These are phyloP conservation scores for Fragilaria crotonensis DNA, from an alignment of 108 stramenopile genomes.

Conservation along the genomic window DNA sequence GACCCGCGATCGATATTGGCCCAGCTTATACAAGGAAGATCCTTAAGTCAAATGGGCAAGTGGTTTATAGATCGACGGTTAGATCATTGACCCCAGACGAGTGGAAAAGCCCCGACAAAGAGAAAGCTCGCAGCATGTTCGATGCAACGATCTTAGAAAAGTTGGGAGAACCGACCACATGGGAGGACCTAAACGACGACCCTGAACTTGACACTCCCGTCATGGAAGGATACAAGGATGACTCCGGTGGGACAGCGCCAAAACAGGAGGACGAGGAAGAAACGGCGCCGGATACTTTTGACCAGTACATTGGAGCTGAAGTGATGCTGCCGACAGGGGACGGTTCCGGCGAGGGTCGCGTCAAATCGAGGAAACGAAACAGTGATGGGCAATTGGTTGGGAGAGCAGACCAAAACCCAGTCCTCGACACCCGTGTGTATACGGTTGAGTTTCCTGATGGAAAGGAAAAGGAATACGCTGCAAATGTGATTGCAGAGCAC, in stretches of 20 bases:
- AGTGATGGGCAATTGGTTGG: constrained; percentile 28
- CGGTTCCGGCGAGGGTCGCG: constrained; percentile 1
- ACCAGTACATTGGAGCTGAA: constrained; percentile 30
- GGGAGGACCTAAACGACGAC: background rate
- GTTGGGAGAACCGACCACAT: constrained; percentile 1
- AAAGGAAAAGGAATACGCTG: constrained; percentile 22
- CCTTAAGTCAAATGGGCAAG: constrained; percentile 19
- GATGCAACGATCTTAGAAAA: background rate
- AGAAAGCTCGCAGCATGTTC: constrained; percentile 2
- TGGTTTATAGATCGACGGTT: constrained; percentile 13
- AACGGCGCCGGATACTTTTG: constrained; percentile 9
- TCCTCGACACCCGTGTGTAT: constrained; percentile 30
- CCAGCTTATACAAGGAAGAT: constrained; percentile 29
- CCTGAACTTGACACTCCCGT: constrained; percentile 4
- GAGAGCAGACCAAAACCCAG: constrained; percentile 19
- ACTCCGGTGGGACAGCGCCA: constrained; percentile 4
- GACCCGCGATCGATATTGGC: constrained; percentile 24
- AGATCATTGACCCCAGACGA: constrained; percentile 14
- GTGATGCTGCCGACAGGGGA: constrained; percentile 20
- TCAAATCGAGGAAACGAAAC: constrained; percentile 17
- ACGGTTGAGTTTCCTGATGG: constrained; percentile 47
- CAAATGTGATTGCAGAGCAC: constrained; percentile 52
- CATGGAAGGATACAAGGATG: constrained; percentile 15
- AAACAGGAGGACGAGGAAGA: constrained; percentile 8
- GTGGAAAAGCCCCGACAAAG: constrained; percentile 1